Percentiles rank a stretch among this genome's conserved stretches.
Conservation (phyloP, 495 filamentous ascomycete species). For the Neurospora sp. region DNA sequence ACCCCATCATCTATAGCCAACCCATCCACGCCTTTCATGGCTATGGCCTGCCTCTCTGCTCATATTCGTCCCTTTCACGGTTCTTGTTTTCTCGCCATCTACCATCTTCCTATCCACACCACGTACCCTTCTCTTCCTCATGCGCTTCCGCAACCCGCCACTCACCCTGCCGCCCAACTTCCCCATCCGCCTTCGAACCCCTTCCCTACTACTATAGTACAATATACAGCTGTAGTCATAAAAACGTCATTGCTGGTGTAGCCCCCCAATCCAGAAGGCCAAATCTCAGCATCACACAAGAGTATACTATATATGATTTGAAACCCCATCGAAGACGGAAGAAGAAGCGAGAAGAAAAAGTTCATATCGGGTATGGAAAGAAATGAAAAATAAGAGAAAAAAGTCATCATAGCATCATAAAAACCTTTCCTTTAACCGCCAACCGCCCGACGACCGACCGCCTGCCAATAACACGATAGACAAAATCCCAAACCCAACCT, state of each 20-base stretch:
- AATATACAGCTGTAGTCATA: background rate
- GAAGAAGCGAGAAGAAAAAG: background rate
- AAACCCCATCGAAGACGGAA: background rate
- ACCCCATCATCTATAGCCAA: background rate
- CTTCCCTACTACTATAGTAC: background rate
- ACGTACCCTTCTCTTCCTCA: background rate
- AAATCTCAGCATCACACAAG: background rate
- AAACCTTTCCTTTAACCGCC: background rate
- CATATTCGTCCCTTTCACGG: background rate
- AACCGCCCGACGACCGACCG: background rate
- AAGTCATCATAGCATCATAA: background rate
- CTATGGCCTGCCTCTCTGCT: background rate
- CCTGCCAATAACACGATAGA: background rate
- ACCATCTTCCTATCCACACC: background rate
- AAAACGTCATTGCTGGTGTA: background rate
- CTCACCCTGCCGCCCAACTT: background rate
- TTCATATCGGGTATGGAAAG: background rate
- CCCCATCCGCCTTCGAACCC: background rate
- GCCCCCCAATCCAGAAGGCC: background rate
- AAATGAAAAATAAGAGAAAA: background rate
- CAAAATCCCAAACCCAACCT: background rate
- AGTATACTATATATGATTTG: background rate
- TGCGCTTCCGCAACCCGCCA: background rate
- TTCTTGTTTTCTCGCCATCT: background rate
- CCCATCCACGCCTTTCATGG: background rate